A percentile compares a stretch with the other conserved stretches of the same genome.
Evolutionary conservation across 116 monocot genomes (phyloP).

Genomic region (Trichopus zeylanicus): DNA sequence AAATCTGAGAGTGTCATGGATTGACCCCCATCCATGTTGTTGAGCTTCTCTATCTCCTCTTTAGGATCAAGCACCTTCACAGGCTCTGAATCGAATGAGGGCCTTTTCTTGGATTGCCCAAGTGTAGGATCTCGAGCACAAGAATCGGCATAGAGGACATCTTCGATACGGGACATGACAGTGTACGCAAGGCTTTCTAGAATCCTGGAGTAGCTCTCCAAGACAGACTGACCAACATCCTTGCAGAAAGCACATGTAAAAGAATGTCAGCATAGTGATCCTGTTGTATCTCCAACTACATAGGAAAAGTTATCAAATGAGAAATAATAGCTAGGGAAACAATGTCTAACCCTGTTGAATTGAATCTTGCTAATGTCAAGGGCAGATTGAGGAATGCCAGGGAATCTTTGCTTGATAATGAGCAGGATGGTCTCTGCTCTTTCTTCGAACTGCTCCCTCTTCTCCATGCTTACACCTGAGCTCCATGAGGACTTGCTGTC

Average conservation of each 20-base stretch:
- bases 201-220: slow-evolving; percentile 84
- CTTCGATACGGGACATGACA: slow-evolving; percentile 66
- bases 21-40: slow-evolving; percentile 25
- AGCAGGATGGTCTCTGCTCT: slow-evolving; percentile 82
- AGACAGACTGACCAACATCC: slow-evolving; percentile 82
- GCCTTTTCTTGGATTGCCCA: slow-evolving; percentile 12
- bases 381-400: slow-evolving; percentile 76
- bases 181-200: slow-evolving; percentile 64
- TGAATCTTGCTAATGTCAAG: slow-evolving; percentile 92
- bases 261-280: background rate
- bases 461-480: slow-evolving; percentile 70
- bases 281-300: background rate
- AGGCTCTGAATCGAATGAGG: background rate
- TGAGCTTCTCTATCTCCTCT: slow-evolving; percentile 56
- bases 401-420: slow-evolving; percentile 75
- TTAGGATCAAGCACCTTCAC: slow-evolving; percentile 38
- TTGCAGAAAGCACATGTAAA: slow-evolving; percentile 2
- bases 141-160: slow-evolving; percentile 50
- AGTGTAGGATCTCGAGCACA: slow-evolving; percentile 24
- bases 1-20: slow-evolving; percentile 75
- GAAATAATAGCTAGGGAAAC: background rate
- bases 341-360: slow-evolving; percentile 60
- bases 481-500: slow-evolving; percentile 76
- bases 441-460: slow-evolving; percentile 88
- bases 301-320: background rate